Percentiles rank a stretch among this genome's conserved stretches.
Conservation (phyloP, 2,329 filamentous ascomycete genomes). For the Penicillium paneum region DNA sequence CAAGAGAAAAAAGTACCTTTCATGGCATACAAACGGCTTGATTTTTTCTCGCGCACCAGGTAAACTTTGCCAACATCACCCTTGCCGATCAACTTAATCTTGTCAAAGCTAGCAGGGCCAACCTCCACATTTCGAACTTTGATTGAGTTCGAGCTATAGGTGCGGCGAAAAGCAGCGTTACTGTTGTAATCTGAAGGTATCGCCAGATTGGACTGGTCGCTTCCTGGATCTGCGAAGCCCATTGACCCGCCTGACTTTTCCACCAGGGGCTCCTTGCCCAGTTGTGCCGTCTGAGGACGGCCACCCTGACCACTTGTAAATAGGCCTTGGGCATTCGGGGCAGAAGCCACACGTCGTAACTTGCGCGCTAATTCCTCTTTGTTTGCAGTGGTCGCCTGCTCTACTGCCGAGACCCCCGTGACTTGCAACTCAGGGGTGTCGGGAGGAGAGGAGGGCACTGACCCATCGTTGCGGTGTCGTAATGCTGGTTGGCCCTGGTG, state of each 20-base stretch:
- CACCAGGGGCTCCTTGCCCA: slow-evolving; percentile 75
- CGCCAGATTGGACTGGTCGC: slow-evolving; percentile 28
- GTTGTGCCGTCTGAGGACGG: slow-evolving; percentile 78
- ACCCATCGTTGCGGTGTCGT: slow-evolving; percentile 91
- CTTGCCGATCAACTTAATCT: slow-evolving; percentile 99
- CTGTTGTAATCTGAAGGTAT: slow-evolving; percentile 54
- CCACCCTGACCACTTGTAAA: slow-evolving; percentile 66
- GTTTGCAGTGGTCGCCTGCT: slow-evolving; percentile 70
- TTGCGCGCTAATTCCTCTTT: slow-evolving; percentile 95
- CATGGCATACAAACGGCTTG: slow-evolving; percentile 92
- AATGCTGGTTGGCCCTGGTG: slow-evolving; percentile 92
- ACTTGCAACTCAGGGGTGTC: slow-evolving; percentile 80
- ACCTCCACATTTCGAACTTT: slow-evolving; percentile 98
- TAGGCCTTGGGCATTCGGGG: slow-evolving; percentile 91
- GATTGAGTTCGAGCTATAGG: slow-evolving; percentile 98
- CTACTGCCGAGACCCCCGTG: slow-evolving; percentile 62
- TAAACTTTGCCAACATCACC: slow-evolving; percentile 99
- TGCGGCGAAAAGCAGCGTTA: slow-evolving; percentile 77
- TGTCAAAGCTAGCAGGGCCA: slow-evolving; percentile 92
- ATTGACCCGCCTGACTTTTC: slow-evolving; percentile 54
- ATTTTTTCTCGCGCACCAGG: slow-evolving; percentile 96
- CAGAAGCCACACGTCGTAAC: slow-evolving; percentile 88
- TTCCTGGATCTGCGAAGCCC: slow-evolving; percentile 51
- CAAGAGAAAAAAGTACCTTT: slow-evolving; percentile 64
- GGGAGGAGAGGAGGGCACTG: slow-evolving; percentile 85